Conservation (phyloP, 768 basidiomycete species). For the Calocybe cyanea region DNA sequence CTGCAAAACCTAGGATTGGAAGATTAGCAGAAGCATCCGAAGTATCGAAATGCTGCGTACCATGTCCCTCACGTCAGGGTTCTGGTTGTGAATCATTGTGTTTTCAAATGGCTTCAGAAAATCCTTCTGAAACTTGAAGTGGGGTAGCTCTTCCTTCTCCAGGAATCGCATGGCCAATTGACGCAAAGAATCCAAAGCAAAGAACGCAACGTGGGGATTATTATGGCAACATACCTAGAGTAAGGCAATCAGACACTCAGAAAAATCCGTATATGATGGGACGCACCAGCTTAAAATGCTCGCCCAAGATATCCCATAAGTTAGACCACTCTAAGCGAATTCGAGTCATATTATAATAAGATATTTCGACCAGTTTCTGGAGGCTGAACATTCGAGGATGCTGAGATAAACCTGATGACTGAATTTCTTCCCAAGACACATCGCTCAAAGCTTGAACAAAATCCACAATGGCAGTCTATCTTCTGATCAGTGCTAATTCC, state of each 20-base stretch:
- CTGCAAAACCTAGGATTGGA: constrained; percentile 71
- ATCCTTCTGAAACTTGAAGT: constrained; percentile 99
- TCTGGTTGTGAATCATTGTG: constrained; percentile 94
- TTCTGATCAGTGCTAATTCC: constrained; percentile 5
- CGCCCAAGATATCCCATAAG: constrained; percentile 95
- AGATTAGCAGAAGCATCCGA: neutral
- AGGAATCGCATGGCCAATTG: constrained; percentile 98
- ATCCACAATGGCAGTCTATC: constrained; percentile 91
- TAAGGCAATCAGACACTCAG: constrained; percentile 12
- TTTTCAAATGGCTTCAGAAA: constrained; percentile 98
- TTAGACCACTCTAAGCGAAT: constrained; percentile 98
- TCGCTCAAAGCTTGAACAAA: constrained; percentile 95
- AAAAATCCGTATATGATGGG: too few species aligned
- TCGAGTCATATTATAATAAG: constrained; percentile 98
- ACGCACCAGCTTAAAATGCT: constrained; percentile 94
- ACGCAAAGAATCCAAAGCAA: constrained; percentile 92
- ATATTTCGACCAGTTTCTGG: constrained; percentile 97
- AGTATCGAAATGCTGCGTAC: constrained; percentile 35
- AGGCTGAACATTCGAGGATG: constrained; percentile 95
- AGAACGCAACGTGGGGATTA: constrained; percentile 94
- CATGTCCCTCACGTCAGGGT: constrained; percentile 96
- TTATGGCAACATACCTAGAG: constrained; percentile 94
- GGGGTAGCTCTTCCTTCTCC: constrained; percentile 95
- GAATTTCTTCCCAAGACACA: constrained; percentile 99
- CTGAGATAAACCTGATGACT: constrained; percentile 91